A percentile compares a stretch with the other conserved stretches of the same genome.
Conservation (phyloP, 306 rosid species). For the Malus sylvestris region DNA sequence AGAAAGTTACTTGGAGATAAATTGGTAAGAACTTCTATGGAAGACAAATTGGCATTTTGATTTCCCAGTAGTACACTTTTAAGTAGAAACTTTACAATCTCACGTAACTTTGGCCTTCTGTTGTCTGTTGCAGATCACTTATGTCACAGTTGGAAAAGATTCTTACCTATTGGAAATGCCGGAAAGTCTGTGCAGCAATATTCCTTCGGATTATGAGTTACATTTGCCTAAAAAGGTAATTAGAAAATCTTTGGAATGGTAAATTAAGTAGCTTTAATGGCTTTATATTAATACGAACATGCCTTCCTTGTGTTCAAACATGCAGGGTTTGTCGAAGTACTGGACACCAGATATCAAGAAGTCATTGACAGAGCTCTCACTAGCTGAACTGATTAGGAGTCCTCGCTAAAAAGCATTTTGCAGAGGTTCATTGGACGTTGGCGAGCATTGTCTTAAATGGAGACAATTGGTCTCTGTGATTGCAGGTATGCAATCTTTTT, state of each 20-base stretch:
- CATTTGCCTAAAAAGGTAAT: slow-evolving; percentile 78
- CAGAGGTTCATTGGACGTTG: slow-evolving; percentile 69
- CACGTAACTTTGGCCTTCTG: slow-evolving; percentile 3
- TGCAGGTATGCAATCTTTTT: slow-evolving; percentile 50
- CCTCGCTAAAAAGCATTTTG: slow-evolving; percentile 64
- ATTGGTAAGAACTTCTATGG: slow-evolving; percentile 37
- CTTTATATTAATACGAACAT: slow-evolving; percentile 1
- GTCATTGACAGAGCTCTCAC: slow-evolving; percentile 54
- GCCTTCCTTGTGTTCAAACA: slow-evolving; percentile 12
- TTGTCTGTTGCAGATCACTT: slow-evolving; percentile 53
- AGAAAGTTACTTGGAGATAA: slow-evolving; percentile 53
- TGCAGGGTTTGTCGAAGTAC: slow-evolving; percentile 85
- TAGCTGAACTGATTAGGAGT: slow-evolving; percentile 72
- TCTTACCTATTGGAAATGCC: slow-evolving; percentile 84
- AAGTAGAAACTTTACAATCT: neutral
- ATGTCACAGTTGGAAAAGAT: slow-evolving; percentile 76
- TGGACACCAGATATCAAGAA: slow-evolving; percentile 80
- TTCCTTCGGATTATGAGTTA: slow-evolving; percentile 67
- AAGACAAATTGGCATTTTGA: slow-evolving; percentile 11
- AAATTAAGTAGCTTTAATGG: slow-evolving; percentile 5
- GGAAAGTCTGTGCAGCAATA: slow-evolving; percentile 44
- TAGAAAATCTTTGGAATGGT: neutral
- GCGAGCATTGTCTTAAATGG: slow-evolving; percentile 74
- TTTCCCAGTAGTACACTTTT: slow-evolving; percentile 1
- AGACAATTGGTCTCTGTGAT: slow-evolving; percentile 73